Base-by-base conservation (phyloP, 352 stramenopile species). In the Pythium rishiriense region DNA sequence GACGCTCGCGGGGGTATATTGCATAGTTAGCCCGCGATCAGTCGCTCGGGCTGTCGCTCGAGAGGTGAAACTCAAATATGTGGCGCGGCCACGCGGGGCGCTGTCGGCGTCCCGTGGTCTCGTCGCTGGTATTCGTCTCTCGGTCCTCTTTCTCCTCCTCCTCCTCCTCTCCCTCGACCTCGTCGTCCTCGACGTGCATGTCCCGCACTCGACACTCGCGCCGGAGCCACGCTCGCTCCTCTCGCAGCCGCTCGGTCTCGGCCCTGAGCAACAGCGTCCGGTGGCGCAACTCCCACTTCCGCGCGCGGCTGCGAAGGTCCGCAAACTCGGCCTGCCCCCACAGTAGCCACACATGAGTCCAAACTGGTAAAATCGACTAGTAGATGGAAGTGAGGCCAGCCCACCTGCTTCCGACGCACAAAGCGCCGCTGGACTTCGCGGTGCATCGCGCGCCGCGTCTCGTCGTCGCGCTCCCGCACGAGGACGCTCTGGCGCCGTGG, bases 361-460 rank as follows among this genome's bases (percentile, higher is more conserved):
- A n/a, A n/a, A 24, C 43, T 15, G 43, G 21, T 24, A 24, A 49
- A 25, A 19, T n/a, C n/a, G n/a, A 49, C 14, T 19, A 19, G 43
- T 8, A 49, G 43, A 9, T 49, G 43, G 43, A 14, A 19, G 21
- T 49, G 43, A 9, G 43, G 10, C 14, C 43, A 19, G 7, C 42
- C 8, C 17, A 51, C 45, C 45, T 51, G 48, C n/a, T 58, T 58
- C 31, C 31, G 29, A 19, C 47, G 12, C 31, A 58, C 41, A 28
- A 58, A 58, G 19, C 33, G 29, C 7, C 51, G 51, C 51, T 58
- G 51, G 21, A 46, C 51, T 28, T 58, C 51, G 24, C 51, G 51
- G n/a, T 58, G 51, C 25, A n/a, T 24, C 15, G 33, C 51, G 22
- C 48, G 48, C 1, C 48, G 48, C 25, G 15, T n/a, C 25, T 41